A percentile compares a stretch with the other conserved stretches of the same genome.
Conservation (phyloP, 2,329 filamentous ascomycete genomes). For the Atkinsonella hypoxylon region DNA sequence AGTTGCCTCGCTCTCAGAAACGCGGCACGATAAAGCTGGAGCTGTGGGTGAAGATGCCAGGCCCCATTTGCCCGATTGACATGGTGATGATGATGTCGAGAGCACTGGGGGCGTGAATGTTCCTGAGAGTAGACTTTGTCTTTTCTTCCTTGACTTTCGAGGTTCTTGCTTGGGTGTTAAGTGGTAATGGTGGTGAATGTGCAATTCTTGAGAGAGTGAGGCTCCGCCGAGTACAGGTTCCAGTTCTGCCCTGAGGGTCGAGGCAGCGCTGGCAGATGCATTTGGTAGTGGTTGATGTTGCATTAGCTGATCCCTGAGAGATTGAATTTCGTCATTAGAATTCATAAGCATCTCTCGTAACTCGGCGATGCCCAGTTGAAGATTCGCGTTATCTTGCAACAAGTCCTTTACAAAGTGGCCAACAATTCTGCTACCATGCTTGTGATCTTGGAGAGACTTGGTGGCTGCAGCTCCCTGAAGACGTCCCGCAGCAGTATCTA, state of each 20-base stretch:
- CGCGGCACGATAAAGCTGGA: constrained; percentile 29
- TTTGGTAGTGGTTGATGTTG: constrained; percentile 57
- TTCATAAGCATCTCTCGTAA: constrained; percentile 79
- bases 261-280: constrained; percentile 26
- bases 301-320: constrained; percentile 67
- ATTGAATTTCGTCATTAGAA: constrained; percentile 90
- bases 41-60: constrained; percentile 26
- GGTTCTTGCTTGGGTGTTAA: constrained; percentile 48
- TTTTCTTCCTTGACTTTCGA: constrained; percentile 60
- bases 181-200: constrained; percentile 93
- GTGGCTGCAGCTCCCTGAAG: constrained; percentile 70
- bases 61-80: constrained; percentile 27
- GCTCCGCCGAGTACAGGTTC: constrained; percentile 31
- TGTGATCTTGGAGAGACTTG: constrained; percentile 48
- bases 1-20: constrained; percentile 36
- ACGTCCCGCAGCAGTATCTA: constrained; percentile 66
- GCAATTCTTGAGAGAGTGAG: constrained; percentile 56
- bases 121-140: constrained; percentile 48
- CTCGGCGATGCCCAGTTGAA: constrained; percentile 87
- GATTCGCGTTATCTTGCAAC: constrained; percentile 83
- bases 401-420: constrained; percentile 94
- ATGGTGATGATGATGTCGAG: constrained; percentile 21
- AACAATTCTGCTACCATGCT: constrained; percentile 58
- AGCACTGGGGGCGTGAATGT: constrained; percentile 45
- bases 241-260: constrained; percentile 62